phyloP scores from a whole-genome alignment of 75 land plant species.

The Pseudotsuga menziesii region DNA sequence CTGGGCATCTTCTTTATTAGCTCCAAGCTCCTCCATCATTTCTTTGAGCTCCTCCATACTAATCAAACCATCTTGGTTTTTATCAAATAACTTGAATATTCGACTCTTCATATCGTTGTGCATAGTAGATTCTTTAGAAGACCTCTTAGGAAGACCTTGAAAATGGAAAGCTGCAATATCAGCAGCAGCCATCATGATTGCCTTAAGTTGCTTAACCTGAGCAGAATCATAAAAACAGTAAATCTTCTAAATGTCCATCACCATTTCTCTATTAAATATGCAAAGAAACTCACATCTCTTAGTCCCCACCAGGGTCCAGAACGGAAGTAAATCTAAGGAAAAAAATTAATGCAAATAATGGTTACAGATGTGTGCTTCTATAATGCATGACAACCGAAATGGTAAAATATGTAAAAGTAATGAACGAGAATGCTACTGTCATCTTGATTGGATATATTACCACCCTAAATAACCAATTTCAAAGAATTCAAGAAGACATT shows the following conservation, averaged over 20 bases:
- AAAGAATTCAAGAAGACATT: not conserved
- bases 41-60: slow-evolving; percentile 92
- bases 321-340: not conserved
- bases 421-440: not conserved
- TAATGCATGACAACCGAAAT: not conserved
- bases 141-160: slow-evolving; percentile 51
- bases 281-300: not conserved
- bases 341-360: not conserved
- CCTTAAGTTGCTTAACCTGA: slow-evolving; percentile 84
- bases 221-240: not conserved
- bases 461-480: not conserved
- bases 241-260: slow-evolving; percentile 2
- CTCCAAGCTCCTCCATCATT: slow-evolving; percentile 92
- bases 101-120: slow-evolving; percentile 36
- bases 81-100: slow-evolving; percentile 81
- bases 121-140: slow-evolving; percentile 8
- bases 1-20: slow-evolving; percentile 68
- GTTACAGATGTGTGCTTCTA: not conserved
- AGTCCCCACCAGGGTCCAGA: not conserved
- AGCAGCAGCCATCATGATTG: slow-evolving; percentile 96
- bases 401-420: not conserved
- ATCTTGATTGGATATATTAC: not conserved
- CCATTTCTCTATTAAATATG: not conserved
- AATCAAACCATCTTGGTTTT: slow-evolving; percentile 93
- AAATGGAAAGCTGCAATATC: slow-evolving; percentile 82